phyloP scores from a whole-genome alignment of 306 rosid species.

The Ochetophila trinervis region DNA sequence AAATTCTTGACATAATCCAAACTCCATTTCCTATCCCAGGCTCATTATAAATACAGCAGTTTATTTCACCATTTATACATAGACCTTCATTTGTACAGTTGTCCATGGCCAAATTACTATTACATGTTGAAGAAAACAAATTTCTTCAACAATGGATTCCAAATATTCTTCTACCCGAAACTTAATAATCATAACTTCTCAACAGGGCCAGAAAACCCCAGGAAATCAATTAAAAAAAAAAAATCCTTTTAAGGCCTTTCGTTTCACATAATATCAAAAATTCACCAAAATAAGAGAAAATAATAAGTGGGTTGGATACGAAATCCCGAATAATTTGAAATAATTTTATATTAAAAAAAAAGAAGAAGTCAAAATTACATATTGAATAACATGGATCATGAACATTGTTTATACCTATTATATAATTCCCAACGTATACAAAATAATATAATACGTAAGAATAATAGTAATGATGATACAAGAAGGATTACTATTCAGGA shows the following conservation, averaged over 20 bases:
- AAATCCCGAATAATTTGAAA: slow-evolving; percentile 8
- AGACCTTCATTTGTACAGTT: no score
- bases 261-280: not conserved
- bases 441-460: not conserved
- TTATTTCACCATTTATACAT: no score
- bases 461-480: not conserved
- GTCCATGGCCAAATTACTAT: no score
- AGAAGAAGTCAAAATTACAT: not conserved
- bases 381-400: not conserved
- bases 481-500: slow-evolving; percentile 65
- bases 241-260: not conserved
- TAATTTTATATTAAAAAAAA: no score
- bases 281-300: not conserved
- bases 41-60: no score
- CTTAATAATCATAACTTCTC: no score
- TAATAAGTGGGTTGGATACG: not conserved
- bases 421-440: not conserved
- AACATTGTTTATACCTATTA: not conserved
- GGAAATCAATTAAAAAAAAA: not conserved
- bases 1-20: no score
- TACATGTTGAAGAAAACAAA: no score
- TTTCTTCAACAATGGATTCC: not conserved
- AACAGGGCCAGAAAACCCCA: not conserved
- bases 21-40: no score
- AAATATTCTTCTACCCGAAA: not conserved